Percentiles rank a stretch among this genome's conserved stretches.
Evolutionary conservation across 345 rosid species (phyloP).

Genomic region (Salix viminalis): DNA sequence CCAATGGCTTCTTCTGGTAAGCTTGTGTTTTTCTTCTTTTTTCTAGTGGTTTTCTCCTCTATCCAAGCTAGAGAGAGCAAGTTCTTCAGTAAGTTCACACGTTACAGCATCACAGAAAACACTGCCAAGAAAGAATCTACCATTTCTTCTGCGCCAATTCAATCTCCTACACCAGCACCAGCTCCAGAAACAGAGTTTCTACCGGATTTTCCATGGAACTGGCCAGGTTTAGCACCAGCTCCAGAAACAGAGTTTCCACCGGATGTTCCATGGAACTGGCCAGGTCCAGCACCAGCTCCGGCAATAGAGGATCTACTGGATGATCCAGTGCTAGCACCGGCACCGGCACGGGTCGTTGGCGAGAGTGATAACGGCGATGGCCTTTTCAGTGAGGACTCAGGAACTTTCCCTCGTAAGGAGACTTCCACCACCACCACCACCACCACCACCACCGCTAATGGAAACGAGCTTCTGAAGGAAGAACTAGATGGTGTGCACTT

Average conservation of each 20-base stretch:
- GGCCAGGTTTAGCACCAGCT: not conserved
- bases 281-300: not conserved
- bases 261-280: not conserved
- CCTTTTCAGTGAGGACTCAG: too few relatives aligned
- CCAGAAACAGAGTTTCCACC: not conserved
- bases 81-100: slow-evolving; percentile 58
- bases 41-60: slow-evolving; percentile 20
- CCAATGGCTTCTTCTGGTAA: slow-evolving; percentile 39
- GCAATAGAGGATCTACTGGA: not conserved
- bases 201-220: not conserved
- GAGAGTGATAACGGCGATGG: slow-evolving; percentile 7
- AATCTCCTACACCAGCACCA: slow-evolving; percentile 2
- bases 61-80: slow-evolving; percentile 54
- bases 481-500: slow-evolving; percentile 35
- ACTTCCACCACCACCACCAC: slow-evolving; percentile 4
- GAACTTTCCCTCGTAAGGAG: slow-evolving; percentile 16
- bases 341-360: not conserved
- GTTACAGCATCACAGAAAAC: slow-evolving; percentile 13
- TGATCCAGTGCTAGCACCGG: slow-evolving; percentile 7
- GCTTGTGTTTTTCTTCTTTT: slow-evolving; percentile 16
- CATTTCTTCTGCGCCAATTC: slow-evolving; percentile 3
- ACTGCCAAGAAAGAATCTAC: not conserved
- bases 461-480: slow-evolving; percentile 30
- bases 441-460: slow-evolving; percentile 16
- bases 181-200: not conserved